These are phyloP conservation scores for Creolimax fragrantissima DNA, from an alignment of 78 protist species.

Conservation along the genomic window DNA sequence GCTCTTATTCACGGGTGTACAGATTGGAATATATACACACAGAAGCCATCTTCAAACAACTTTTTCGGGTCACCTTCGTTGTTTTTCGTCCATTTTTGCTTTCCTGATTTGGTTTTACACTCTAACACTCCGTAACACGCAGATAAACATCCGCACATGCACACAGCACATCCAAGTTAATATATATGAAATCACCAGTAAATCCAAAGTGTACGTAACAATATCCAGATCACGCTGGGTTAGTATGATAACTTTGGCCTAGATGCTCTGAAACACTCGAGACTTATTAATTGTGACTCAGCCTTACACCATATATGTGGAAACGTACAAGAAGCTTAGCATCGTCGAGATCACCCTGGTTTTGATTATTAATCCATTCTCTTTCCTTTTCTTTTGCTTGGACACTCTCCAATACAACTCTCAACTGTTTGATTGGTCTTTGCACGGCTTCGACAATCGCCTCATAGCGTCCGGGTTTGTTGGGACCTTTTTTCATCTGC, in stretches of 20 bases:
- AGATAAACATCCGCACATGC: too few relatives aligned
- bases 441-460: not conserved
- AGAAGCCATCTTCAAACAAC: not conserved
- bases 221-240: too few relatives aligned
- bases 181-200: too few relatives aligned
- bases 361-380: conserved; percentile 39
- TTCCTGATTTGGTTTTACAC: too few relatives aligned
- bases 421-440: conserved; percentile 20
- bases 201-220: too few relatives aligned
- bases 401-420: conserved; percentile 19
- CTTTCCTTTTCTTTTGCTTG: conserved; percentile 51
- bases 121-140: too few relatives aligned
- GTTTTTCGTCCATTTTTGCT: too few relatives aligned
- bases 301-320: too few relatives aligned
- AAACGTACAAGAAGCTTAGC: conserved; percentile 43
- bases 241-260: too few relatives aligned
- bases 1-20: not conserved
- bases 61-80: not conserved
- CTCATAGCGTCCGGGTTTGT: not conserved
- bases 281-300: too few relatives aligned
- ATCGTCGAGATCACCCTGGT: conserved; percentile 58
- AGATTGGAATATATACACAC: not conserved
- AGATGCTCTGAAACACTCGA: too few relatives aligned
- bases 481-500: not conserved
- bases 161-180: too few relatives aligned